Percentiles rank a stretch among this genome's conserved stretches.
Conservation (phyloP, 2,329 filamentous ascomycete genomes). For the Eutypa lata region DNA sequence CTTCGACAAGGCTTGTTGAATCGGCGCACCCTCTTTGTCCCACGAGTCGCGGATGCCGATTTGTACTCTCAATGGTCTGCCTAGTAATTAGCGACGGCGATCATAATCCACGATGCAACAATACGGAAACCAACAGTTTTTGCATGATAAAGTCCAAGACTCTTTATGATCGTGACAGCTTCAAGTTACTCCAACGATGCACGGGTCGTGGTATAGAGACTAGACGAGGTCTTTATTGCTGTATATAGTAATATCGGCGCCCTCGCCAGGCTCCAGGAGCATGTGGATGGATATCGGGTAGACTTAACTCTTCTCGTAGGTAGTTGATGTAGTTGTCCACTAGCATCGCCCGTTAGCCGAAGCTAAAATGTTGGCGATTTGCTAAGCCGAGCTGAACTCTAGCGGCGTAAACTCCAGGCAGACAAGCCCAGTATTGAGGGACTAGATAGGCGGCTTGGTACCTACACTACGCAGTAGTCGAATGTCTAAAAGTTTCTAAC, state of each 20-base stretch:
- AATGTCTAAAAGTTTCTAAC: no score
- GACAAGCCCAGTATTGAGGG: neutral
- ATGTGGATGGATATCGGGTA: no score
- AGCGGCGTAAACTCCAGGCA: neutral
- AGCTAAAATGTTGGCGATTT: neutral
- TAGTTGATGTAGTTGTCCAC: neutral
- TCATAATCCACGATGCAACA: neutral
- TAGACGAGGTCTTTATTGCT: no score
- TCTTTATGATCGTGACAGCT: no score
- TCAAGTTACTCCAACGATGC: no score
- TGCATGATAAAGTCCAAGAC: no score
- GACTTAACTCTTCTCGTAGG: neutral
- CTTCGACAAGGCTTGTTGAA: constrained; percentile 29
- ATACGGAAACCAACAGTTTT: neutral
- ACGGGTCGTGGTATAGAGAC: no score
- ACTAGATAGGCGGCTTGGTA: no score
- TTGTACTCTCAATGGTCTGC: constrained; percentile 40
- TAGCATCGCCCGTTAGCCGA: neutral
- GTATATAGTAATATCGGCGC: no score
- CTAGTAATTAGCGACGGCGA: constrained; percentile 6
- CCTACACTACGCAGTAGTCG: no score
- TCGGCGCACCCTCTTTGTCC: constrained; percentile 30
- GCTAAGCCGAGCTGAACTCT: neutral
- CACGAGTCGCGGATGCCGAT: constrained; percentile 42
- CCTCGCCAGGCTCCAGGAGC: no score